These are phyloP conservation scores for Sclerotinia subarctica DNA, from an alignment of 2,329 filamentous ascomycete species.

Conservation along the genomic window DNA sequence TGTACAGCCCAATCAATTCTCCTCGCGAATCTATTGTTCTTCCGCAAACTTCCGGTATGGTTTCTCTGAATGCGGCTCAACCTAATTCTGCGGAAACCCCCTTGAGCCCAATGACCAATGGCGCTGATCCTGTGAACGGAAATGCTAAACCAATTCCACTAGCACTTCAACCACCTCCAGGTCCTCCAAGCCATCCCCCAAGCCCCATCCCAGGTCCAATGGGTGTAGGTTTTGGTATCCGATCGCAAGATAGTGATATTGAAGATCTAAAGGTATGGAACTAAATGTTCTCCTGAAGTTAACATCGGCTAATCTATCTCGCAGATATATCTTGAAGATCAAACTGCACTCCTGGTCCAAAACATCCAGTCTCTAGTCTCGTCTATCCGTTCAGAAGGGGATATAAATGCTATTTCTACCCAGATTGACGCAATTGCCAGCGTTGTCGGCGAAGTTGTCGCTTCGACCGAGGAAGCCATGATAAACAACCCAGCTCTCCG, in stretches of 20 bases:
- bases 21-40: conserved; percentile 53
- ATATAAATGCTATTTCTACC: conserved; percentile 61
- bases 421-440: conserved; percentile 68
- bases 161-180: conserved; percentile 11
- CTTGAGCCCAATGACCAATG: conserved; percentile 10
- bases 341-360: conserved; percentile 74
- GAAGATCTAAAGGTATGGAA: conserved; percentile 57
- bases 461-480: conserved; percentile 58
- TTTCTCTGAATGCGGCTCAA: background rate
- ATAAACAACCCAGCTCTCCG: conserved; percentile 52
- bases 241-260: conserved; percentile 47
- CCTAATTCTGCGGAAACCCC: background rate
- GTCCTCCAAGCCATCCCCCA: conserved; percentile 17
- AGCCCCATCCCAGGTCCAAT: conserved; percentile 31
- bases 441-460: conserved; percentile 67
- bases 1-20: conserved; percentile 71
- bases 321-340: conserved; percentile 76
- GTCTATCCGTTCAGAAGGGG: conserved; percentile 63
- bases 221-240: conserved; percentile 43
- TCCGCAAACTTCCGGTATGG: background rate
- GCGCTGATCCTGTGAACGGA: conserved; percentile 34
- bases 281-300: background rate
- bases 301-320: conserved; percentile 28
- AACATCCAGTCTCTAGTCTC: conserved; percentile 79
- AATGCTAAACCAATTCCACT: conserved; percentile 27